Percentiles rank a stretch among this genome's conserved stretches.
Conservation (phyloP, 768 basidiomycete species). For the Tricholomella constricta region DNA sequence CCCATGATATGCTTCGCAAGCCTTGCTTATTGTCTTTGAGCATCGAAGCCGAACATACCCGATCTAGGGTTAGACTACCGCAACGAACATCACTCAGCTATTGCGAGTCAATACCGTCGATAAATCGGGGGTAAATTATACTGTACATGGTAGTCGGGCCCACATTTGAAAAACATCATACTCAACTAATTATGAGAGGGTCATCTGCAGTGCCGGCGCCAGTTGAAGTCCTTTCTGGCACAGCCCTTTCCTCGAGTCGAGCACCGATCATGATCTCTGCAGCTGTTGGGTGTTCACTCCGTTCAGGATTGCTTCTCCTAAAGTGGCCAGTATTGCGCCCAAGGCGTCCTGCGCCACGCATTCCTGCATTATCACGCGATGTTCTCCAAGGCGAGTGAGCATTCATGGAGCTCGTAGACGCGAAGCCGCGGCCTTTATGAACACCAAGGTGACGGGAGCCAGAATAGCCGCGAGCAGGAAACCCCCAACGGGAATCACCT, state of each 20-base stretch:
- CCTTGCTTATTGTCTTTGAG: constrained; percentile 29
- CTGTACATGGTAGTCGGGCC: constrained; percentile 4
- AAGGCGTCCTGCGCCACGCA: constrained; percentile 12
- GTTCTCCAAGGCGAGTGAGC: not conserved
- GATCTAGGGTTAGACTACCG: constrained; percentile 6
- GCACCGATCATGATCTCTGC: not conserved
- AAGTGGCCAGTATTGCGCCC: constrained; percentile 2
- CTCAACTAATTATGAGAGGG: not conserved
- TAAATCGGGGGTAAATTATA: constrained; percentile 4
- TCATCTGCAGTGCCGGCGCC: not conserved
- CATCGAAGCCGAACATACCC: constrained; percentile 1
- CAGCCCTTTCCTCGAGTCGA: not conserved
- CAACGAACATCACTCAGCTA: not conserved
- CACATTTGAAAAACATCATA: not conserved
- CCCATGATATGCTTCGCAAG: constrained; percentile 15
- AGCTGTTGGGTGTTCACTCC: not conserved
- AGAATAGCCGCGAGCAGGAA: constrained; percentile 24
- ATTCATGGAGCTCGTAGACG: constrained; percentile 10
- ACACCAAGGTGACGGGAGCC: constrained; percentile 16
- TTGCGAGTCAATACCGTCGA: not conserved
- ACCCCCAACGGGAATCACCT: constrained; percentile 22
- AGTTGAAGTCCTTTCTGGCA: not conserved
- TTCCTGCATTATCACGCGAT: not conserved
- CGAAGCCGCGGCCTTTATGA: constrained; percentile 14
- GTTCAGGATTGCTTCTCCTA: not conserved